Percentiles rank a stretch among this genome's conserved stretches.
These are phyloP conservation scores for Hypholoma sublateritium DNA, from an alignment of 768 basidiomycete genomes.

Conservation along the genomic window DNA sequence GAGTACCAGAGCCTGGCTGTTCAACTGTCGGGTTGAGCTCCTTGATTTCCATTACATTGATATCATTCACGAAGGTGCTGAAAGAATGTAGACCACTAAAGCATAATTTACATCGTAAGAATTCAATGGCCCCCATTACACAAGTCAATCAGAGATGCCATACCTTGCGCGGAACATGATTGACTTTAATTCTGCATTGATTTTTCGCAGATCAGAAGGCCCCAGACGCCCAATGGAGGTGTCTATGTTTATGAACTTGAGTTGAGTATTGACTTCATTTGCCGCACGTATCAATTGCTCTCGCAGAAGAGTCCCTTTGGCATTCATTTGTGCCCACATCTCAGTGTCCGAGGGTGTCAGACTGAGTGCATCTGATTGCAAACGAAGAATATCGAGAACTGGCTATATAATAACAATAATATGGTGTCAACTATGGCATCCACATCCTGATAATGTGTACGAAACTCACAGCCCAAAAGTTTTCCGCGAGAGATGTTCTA, in stretches of 20 bases:
- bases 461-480: constrained; percentile 28
- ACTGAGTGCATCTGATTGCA: constrained; percentile 33
- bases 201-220: constrained; percentile 37
- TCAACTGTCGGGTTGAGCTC: constrained; percentile 16
- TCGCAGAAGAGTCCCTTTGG: constrained; percentile 25
- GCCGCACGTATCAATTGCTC: constrained; percentile 28
- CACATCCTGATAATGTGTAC: neutral
- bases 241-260: constrained; percentile 40
- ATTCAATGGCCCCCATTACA: neutral
- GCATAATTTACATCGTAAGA: neutral
- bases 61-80: constrained; percentile 34
- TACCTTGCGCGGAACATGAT: constrained; percentile 38
- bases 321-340: constrained; percentile 29
- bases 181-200: constrained; percentile 37
- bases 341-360: constrained; percentile 33
- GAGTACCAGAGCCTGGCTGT: neutral
- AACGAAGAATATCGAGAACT: constrained; percentile 27
- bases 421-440: neutral
- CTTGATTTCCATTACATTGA: constrained; percentile 25
- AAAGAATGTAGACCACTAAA: constrained; percentile 38
- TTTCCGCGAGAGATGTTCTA: constrained; percentile 28
- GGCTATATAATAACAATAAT: constrained; percentile 29
- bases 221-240: constrained; percentile 42
- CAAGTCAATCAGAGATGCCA: constrained; percentile 9
- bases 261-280: constrained; percentile 32